Base-by-base conservation (phyloP, 495 filamentous ascomycete genomes). In the Lichenothelia convexa region DNA sequence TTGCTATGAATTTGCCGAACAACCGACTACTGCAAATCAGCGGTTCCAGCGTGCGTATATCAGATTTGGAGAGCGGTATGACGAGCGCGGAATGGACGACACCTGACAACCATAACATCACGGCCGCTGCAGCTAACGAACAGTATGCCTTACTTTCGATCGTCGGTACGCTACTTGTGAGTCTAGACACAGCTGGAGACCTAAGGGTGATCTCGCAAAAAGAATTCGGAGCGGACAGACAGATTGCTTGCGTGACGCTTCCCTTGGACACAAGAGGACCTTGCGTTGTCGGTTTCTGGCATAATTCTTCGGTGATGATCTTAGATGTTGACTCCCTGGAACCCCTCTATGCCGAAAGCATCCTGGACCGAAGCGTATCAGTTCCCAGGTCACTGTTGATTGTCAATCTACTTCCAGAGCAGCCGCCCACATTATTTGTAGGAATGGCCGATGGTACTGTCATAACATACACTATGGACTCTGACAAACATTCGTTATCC, bases 391-490 rank as follows among this genome's bases (percentile, higher is more conserved):
- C 83, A 32, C 67, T 95, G 3, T 69, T 80, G 2, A 62, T 95
- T 8, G 75, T 78, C 3, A 69, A 80, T 31, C 60, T 94, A 1
- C 64, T 93, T 11, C 51, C 53, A 9, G 51, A 64, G 20, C 62
- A 60, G 38, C 67, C 70, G 12, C 75, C 83, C 1, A 93, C 78
- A 0, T 59, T 99, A 2, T 84, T 99, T 41, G 63, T 93, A 18
- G 79, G 85, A n/a, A 82, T 93, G 74, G 83, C 87, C 16, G 87
- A 94, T 56, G 89, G 89, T 18, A 80, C 78, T 45, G 79, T 99
- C 7, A 68, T 89, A 32, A 93, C 79, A 1, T 99, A 86, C 53
- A 66, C 69, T 23, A 60, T 91, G n/a, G 65, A 83, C 23, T 47
- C 63, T 0, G 26, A 47, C 0, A 64, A 68, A 29, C 64, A 67